Evolutionary conservation across 371 early-diverging fungal genomes (phyloP), one percentile per base, ranked within the genome.

Genomic region (Mortierella polycephala): DNA sequence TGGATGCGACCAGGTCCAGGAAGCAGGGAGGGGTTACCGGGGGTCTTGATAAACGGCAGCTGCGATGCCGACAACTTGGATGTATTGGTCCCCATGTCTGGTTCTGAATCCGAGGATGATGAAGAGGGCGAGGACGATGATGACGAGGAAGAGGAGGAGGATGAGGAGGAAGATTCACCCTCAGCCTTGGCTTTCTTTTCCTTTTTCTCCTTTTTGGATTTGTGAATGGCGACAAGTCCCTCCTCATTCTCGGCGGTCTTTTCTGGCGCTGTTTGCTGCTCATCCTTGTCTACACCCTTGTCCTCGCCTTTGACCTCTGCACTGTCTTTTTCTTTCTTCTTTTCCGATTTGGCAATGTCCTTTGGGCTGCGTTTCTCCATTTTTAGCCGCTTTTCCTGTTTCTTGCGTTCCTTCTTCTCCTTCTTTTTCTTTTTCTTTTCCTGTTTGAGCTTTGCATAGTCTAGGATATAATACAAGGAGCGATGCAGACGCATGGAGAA

Each of bases 1-100:
- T 73, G 74, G 60, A 80, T 80, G 6, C 81, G 66, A 7, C 81
- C 81, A 52, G 81, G 81, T 0, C 81, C 81, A 3, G 81, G 79
- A 10, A 68, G 51, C 6, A 77, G 65, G 1, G 72, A 40, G 12
- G 56, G 45, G 45, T 61, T 61, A 14, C 77, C 64, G 12, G 75
- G 40, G 1, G 62, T 62, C 60, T 79, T 79, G 47, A 69, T 16
- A 14, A 59, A 51, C 11, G 80, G 70, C 8, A 67, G 46, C 11
- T 61, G 57, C 13, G 20, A 47, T n/a, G 70, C 30, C 2, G 62
- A 23, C 51, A 62, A 23, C 39, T 55, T 60, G 23, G 67, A 61
- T 55, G 69, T 69, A n/a, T 58, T 66, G 39, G 67, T 64, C 51
- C 67, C 59, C 62, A 64, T 60, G 51, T 70, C 75, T n/a, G 65